phyloP scores from a whole-genome alignment of 176 grass and related monocot species.

The Pontederia crassipes region DNA sequence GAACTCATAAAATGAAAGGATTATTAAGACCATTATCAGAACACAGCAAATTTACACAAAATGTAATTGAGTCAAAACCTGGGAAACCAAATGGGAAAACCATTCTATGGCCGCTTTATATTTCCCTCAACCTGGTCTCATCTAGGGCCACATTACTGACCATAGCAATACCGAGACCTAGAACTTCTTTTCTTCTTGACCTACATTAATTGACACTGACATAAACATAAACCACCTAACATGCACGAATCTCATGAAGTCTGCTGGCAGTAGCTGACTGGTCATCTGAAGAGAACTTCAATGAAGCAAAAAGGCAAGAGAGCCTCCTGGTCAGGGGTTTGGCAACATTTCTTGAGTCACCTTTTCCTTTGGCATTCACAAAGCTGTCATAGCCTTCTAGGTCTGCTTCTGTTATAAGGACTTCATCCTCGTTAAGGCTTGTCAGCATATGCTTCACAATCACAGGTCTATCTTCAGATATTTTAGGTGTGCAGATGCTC shows the following conservation, averaged over 20 bases:
- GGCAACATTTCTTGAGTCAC: constrained; percentile 15
- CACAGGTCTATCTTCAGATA: not conserved
- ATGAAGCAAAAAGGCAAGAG: constrained; percentile 57
- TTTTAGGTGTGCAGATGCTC: not conserved
- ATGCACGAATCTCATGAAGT: constrained; percentile 47
- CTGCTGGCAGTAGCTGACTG: constrained; percentile 27
- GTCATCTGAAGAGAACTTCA: constrained; percentile 40
- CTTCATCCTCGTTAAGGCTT: not conserved
- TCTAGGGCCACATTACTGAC: not conserved
- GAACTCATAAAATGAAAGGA: too few relatives aligned
- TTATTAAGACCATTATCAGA: too few relatives aligned
- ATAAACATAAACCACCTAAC: constrained; percentile 29
- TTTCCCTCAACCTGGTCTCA: not conserved
- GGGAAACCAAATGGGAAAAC: not conserved
- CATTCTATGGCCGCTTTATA: not conserved
- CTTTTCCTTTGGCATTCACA: constrained; percentile 16
- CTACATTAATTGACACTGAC: not conserved
- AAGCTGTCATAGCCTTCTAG: constrained; percentile 65
- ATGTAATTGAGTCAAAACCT: not conserved
- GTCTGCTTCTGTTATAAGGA: constrained; percentile 73
- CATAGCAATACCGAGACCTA: not conserved
- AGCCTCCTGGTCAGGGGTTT: constrained; percentile 55
- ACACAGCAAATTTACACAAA: not conserved
- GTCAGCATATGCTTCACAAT: not conserved
- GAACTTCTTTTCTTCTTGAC: not conserved